These are phyloP conservation scores for Pichia sp. DNA, from an alignment of 1,139 yeast genomes.

Conservation along the genomic window DNA sequence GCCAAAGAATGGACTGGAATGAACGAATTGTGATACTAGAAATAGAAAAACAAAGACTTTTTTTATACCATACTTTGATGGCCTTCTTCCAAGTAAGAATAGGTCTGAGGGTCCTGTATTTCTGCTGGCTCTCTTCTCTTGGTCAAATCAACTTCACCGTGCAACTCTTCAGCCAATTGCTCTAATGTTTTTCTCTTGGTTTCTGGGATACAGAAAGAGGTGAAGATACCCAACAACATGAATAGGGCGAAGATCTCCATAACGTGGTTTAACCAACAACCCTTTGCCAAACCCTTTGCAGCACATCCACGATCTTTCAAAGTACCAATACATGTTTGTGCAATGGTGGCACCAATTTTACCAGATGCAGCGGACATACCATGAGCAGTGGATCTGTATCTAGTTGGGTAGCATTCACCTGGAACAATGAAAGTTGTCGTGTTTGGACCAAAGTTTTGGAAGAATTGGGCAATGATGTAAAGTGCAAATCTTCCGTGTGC, in stretches of 20 bases:
- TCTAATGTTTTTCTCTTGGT: constrained; percentile 87
- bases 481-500: constrained; percentile 66
- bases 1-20: background rate
- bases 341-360: constrained; percentile 95
- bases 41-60: background rate
- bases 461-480: constrained; percentile 74
- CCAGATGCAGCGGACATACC: constrained; percentile 97
- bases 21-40: background rate
- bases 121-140: constrained; percentile 12
- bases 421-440: constrained; percentile 93
- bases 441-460: constrained; percentile 92
- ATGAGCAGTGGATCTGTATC: constrained; percentile 97
- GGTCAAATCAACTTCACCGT: constrained; percentile 59
- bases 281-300: constrained; percentile 39
- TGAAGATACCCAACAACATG: constrained; percentile 72
- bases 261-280: constrained; percentile 86
- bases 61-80: constrained; percentile 10
- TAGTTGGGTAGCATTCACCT: constrained; percentile 95
- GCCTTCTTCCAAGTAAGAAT: constrained; percentile 1
- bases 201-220: constrained; percentile 73
- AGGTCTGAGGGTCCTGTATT: constrained; percentile 4
- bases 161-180: constrained; percentile 70
- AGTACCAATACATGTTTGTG: constrained; percentile 88
- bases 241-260: constrained; percentile 90
- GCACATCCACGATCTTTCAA: constrained; percentile 75